Conservation (phyloP, 345 rosid genomes). For the Erodium maritimum region DNA sequence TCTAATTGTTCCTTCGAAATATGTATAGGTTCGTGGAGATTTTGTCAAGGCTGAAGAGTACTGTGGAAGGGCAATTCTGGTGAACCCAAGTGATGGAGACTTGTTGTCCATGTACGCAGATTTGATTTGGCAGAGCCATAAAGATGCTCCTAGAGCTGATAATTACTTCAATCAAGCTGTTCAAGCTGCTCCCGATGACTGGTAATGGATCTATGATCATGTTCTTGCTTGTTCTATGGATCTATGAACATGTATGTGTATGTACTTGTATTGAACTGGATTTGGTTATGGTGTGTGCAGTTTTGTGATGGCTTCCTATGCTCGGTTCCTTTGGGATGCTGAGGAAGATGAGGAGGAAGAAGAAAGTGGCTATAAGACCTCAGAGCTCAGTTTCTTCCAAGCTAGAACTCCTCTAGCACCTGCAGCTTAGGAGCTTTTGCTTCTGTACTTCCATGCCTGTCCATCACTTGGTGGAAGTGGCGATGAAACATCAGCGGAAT, state of each 20-base stretch:
- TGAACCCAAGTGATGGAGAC: constrained; percentile 54
- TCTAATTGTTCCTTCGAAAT: no score
- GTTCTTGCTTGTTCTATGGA: neutral
- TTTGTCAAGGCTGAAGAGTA: constrained; percentile 64
- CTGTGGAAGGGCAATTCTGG: constrained; percentile 66
- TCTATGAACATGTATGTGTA: neutral
- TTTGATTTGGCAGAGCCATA: constrained; percentile 57
- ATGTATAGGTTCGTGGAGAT: constrained; percentile 56
- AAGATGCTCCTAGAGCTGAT: constrained; percentile 69
- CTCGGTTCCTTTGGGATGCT: constrained; percentile 80
- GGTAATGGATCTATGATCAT: constrained; percentile 28
- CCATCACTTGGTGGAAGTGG: no score
- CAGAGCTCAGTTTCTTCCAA: constrained; percentile 18
- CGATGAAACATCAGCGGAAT: no score
- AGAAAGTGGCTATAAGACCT: constrained; percentile 9
- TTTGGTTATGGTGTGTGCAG: constrained; percentile 29
- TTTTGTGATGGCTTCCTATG: constrained; percentile 79
- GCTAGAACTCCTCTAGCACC: constrained; percentile 32
- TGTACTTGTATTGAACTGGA: neutral
- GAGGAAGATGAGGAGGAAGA: constrained; percentile 56
- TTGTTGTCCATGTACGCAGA: constrained; percentile 75
- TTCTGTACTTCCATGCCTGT: no score
- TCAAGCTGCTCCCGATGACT: constrained; percentile 66
- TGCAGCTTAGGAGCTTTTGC: neutral
- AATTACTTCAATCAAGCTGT: constrained; percentile 70